Conservation (phyloP, 345 rosid species). For the Raphanus sativus region DNA sequence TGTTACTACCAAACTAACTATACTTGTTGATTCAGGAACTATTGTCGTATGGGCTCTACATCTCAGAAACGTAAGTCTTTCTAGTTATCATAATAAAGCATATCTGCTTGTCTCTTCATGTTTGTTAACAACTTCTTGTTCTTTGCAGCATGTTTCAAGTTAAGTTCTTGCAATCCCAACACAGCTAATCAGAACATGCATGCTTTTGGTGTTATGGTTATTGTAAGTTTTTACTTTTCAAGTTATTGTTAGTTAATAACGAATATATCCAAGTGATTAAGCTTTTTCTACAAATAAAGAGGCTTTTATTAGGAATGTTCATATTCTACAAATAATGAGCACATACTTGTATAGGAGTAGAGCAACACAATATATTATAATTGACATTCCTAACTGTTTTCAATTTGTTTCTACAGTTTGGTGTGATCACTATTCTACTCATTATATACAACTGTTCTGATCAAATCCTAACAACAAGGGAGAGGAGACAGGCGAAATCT, state of each 20-base stretch:
- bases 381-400: no score
- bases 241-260: background rate
- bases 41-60: constrained; percentile 82
- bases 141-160: constrained; percentile 77
- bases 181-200: constrained; percentile 74
- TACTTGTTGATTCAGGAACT: constrained; percentile 57
- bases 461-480: constrained; percentile 74
- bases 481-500: constrained; percentile 71
- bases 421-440: constrained; percentile 61
- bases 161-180: constrained; percentile 68
- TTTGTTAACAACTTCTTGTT: constrained; percentile 17
- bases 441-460: constrained; percentile 88
- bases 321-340: no score
- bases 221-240: constrained; percentile 50
- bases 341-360: no score
- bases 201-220: constrained; percentile 77
- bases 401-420: constrained; percentile 58
- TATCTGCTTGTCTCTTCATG: constrained; percentile 13
- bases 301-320: no score
- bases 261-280: background rate
- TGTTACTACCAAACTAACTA: background rate
- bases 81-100: background rate
- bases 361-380: no score
- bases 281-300: background rate
- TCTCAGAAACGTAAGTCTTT: constrained; percentile 59